phyloP scores from a whole-genome alignment of 495 filamentous ascomycete genomes.

The Aspergillus panamensis region DNA sequence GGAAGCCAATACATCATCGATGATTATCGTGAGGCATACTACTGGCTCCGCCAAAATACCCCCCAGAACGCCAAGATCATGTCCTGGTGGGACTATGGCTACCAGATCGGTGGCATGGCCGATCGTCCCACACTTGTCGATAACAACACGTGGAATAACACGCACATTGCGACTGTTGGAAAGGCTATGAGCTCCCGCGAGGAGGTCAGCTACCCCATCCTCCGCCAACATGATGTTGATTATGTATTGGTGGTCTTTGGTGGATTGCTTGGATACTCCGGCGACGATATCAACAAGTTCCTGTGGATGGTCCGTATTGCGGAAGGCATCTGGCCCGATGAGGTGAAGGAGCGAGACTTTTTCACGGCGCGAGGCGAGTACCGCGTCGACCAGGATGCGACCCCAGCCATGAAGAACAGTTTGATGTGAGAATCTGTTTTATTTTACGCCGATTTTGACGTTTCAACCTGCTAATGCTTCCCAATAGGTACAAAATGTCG shows the following conservation, averaged over 20 bases:
- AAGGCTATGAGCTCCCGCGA: conserved; percentile 98
- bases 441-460: neutral
- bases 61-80: conserved; percentile 94
- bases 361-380: conserved; percentile 97
- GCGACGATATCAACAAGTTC: conserved; percentile 99
- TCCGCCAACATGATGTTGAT: conserved; percentile 97
- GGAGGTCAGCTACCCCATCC: conserved; percentile 97
- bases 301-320: conserved; percentile 99
- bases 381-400: conserved; percentile 87
- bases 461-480: conserved; percentile 33
- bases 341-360: conserved; percentile 95
- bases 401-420: conserved; percentile 98
- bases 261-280: conserved; percentile 95
- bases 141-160: conserved; percentile 99
- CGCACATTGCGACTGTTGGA: conserved; percentile 97
- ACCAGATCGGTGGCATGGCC: conserved; percentile 99
- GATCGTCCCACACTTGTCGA: conserved; percentile 96
- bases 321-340: conserved; percentile 98
- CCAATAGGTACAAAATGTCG: conserved; percentile 96
- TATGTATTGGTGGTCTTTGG: conserved; percentile 98
- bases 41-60: conserved; percentile 99
- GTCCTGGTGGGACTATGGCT: conserved; percentile 99
- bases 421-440: conserved; percentile 71
- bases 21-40: conserved; percentile 98
- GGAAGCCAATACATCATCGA: conserved; percentile 98